phyloP scores from a whole-genome alignment of 23 red algal genomes.

The Agarophyton chilense region DNA sequence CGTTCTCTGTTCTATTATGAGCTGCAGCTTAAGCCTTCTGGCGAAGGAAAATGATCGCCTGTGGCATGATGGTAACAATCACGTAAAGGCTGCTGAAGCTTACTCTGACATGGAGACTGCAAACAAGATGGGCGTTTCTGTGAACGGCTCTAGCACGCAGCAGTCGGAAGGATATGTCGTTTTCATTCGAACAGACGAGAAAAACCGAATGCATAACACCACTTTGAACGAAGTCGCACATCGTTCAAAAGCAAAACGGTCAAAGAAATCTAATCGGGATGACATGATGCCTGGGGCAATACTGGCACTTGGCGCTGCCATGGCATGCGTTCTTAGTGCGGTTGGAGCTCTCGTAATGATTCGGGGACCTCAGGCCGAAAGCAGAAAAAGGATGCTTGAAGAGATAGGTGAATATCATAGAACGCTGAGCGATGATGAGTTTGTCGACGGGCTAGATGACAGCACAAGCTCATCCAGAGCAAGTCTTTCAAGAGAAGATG shows the following conservation, averaged over 20 bases:
- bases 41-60: constrained; percentile 27
- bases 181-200: background rate
- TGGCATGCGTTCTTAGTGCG: constrained; percentile 39
- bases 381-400: constrained; percentile 3
- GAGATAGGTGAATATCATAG: constrained; percentile 5
- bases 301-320: background rate
- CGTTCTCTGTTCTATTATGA: constrained; percentile 33
- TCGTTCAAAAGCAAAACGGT: background rate
- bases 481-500: background rate
- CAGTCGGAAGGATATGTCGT: background rate
- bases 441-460: background rate
- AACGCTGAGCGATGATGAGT: background rate
- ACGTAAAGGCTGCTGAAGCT: constrained; percentile 1
- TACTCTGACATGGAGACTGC: background rate
- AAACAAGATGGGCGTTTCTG: background rate
- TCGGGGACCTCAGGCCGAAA: background rate
- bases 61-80: background rate
- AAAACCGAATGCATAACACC: background rate
- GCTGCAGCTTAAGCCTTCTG: constrained; percentile 37
- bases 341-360: constrained; percentile 7
- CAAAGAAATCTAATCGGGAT: background rate
- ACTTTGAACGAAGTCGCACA: background rate
- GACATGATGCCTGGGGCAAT: constrained; percentile 35
- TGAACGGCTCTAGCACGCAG: background rate
- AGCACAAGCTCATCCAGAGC: background rate